phyloP scores from a whole-genome alignment of 495 filamentous ascomycete genomes.

The Talaromyces trachyspermus region DNA sequence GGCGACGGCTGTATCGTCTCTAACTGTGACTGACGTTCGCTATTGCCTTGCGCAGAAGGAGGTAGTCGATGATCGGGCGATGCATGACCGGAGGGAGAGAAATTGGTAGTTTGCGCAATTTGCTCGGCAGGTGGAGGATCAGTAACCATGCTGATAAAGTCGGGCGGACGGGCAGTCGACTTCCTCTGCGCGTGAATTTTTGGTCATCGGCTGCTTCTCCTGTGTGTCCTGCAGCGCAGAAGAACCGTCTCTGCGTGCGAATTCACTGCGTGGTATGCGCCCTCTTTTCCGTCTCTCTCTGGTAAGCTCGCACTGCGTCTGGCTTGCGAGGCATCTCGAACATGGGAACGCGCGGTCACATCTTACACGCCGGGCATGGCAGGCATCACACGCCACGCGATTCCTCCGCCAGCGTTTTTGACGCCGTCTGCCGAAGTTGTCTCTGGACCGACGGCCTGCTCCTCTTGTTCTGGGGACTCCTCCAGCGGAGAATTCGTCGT shows the following conservation, averaged over 20 bases:
- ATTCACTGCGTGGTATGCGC: conserved; percentile 28
- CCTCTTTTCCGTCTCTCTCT: conserved; percentile 40
- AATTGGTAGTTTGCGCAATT: neutral
- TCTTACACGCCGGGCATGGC: conserved; percentile 39
- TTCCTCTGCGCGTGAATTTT: conserved; percentile 12
- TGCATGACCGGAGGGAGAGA: neutral
- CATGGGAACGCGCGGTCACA: conserved; percentile 44
- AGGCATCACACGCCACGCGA: conserved; percentile 40
- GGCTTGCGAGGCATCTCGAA: conserved; percentile 37
- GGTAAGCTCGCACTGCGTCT: conserved; percentile 38
- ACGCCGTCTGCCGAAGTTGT: conserved; percentile 14
- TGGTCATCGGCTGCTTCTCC: neutral
- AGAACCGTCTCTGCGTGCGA: neutral
- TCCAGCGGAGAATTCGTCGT: neutral
- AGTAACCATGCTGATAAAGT: conserved; percentile 8
- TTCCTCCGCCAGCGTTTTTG: conserved; percentile 42
- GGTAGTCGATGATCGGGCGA: neutral
- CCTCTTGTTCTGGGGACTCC: neutral
- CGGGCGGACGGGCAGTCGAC: neutral
- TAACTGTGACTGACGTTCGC: conserved; percentile 21
- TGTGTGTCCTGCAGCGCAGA: conserved; percentile 3
- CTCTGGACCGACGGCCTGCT: neutral
- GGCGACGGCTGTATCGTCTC: conserved; percentile 15
- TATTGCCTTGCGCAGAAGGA: conserved; percentile 26
- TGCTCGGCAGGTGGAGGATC: conserved; percentile 2